Evolutionary conservation across 306 rosid species (phyloP).

Genomic region (Urtica urens): DNA sequence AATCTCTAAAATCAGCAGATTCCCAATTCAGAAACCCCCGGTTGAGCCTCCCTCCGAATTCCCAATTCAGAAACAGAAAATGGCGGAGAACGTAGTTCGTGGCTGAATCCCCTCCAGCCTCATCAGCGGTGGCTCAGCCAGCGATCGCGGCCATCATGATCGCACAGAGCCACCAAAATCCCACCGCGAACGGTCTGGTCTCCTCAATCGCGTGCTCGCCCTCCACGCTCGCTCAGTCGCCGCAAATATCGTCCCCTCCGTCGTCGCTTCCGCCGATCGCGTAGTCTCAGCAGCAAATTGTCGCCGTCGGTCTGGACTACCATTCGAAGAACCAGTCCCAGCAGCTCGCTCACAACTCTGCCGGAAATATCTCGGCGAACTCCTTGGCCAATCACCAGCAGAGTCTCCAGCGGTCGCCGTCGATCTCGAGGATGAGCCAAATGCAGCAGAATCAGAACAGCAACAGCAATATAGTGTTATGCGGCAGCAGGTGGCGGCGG

Average conservation of each 20-base stretch:
- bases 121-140: conserved; percentile 15
- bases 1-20: conserved; percentile 4
- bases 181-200: background rate
- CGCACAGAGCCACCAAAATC: conserved; percentile 9
- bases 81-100: conserved; percentile 42
- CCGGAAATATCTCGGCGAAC: no score
- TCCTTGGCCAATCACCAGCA: conserved; percentile 41
- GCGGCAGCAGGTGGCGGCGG: conserved; percentile 54
- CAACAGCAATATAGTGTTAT: conserved; percentile 50
- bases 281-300: conserved; percentile 23
- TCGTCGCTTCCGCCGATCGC: conserved; percentile 28
- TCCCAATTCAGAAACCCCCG: conserved; percentile 5
- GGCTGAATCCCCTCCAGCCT: conserved; percentile 32
- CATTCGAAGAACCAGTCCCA: conserved; percentile 26
- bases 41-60: no score
- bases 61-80: no score
- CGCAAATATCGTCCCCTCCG: conserved; percentile 51
- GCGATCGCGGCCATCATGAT: conserved; percentile 9
- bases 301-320: conserved; percentile 35
- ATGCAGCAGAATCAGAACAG: conserved; percentile 46
- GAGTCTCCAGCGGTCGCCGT: conserved; percentile 46
- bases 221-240: conserved; percentile 37
- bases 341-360: conserved; percentile 25
- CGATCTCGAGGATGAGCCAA: conserved; percentile 50
- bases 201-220: conserved; percentile 9